Percentiles rank a stretch among this genome's conserved stretches.
Evolutionary conservation across 176 grass and related monocot genomes (phyloP).

Genomic region (Coix lacrymajobi): DNA sequence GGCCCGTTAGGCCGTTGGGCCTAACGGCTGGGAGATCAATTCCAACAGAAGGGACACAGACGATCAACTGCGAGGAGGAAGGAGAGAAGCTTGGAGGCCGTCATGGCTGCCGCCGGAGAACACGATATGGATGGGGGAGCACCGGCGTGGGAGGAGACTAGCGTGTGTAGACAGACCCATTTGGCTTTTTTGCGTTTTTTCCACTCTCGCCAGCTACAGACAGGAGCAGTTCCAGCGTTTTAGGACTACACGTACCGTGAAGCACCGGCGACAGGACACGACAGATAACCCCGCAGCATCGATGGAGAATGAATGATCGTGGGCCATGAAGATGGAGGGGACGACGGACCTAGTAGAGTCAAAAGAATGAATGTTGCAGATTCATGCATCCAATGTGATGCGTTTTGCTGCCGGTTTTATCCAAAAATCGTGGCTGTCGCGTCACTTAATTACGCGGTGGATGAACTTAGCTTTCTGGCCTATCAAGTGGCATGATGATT

Average conservation of each 20-base stretch:
- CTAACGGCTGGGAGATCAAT: too few species aligned
- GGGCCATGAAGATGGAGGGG: neutral
- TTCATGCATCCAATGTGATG: neutral
- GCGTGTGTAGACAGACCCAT: too few species aligned
- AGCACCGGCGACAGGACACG: too few species aligned
- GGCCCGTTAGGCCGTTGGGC: too few species aligned
- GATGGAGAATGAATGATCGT: neutral
- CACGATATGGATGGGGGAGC: too few species aligned
- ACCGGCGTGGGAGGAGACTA: too few species aligned
- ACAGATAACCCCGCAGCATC: neutral
- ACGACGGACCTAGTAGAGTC: neutral
- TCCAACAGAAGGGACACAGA: too few species aligned
- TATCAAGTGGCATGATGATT: neutral
- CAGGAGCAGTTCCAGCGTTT: conserved; percentile 22
- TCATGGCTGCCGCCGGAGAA: too few species aligned
- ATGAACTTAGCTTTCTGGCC: conserved; percentile 10
- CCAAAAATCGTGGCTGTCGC: neutral
- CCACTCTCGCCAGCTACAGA: too few species aligned
- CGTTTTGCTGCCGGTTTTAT: neutral
- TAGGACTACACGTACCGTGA: conserved; percentile 23
- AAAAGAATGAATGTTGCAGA: neutral
- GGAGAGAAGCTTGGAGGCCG: too few species aligned
- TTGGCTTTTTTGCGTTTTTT: too few species aligned
- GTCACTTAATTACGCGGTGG: neutral
- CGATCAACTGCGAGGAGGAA: too few species aligned